Percentiles rank a stretch among this genome's conserved stretches.
phyloP scores from a whole-genome alignment of 768 basidiomycete genomes.

The Leucocoprinus leucothites region DNA sequence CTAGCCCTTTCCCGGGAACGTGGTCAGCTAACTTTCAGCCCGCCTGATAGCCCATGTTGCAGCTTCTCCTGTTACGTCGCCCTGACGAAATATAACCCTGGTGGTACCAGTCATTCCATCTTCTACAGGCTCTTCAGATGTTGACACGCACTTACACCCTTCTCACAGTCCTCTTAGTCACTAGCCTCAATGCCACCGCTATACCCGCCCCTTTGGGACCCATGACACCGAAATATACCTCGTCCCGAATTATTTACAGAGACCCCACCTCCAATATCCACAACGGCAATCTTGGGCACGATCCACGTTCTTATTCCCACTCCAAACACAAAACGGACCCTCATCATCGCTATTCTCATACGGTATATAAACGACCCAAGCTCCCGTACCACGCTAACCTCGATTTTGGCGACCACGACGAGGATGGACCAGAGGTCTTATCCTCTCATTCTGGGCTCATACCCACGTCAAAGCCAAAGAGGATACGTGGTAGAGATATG shows the following conservation, averaged over 20 bases:
- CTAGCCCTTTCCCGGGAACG: too few relatives aligned
- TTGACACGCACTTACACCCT: neutral
- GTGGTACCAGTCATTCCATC: neutral
- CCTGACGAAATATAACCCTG: neutral
- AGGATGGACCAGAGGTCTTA: too few relatives aligned
- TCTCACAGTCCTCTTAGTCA: neutral
- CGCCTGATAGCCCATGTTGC: neutral
- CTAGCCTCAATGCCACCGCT: neutral
- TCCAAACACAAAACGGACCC: neutral
- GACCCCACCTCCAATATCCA: neutral
- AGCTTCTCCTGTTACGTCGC: neutral
- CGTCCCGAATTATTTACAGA: conserved; percentile 12
- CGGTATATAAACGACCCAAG: too few relatives aligned
- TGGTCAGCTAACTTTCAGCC: too few relatives aligned
- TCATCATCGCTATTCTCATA: neutral
- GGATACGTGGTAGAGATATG: too few relatives aligned
- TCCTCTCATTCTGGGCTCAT: too few relatives aligned
- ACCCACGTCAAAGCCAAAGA: too few relatives aligned
- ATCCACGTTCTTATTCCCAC: neutral
- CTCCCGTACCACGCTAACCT: too few relatives aligned
- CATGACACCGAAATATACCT: conserved; percentile 11
- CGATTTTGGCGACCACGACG: too few relatives aligned
- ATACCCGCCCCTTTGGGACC: conserved; percentile 14
- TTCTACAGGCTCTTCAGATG: neutral
- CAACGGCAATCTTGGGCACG: too few relatives aligned